Evolutionary conservation across 1,284 basidiomycete genomes (phyloP).

Genomic region (Agaricales sp.): DNA sequence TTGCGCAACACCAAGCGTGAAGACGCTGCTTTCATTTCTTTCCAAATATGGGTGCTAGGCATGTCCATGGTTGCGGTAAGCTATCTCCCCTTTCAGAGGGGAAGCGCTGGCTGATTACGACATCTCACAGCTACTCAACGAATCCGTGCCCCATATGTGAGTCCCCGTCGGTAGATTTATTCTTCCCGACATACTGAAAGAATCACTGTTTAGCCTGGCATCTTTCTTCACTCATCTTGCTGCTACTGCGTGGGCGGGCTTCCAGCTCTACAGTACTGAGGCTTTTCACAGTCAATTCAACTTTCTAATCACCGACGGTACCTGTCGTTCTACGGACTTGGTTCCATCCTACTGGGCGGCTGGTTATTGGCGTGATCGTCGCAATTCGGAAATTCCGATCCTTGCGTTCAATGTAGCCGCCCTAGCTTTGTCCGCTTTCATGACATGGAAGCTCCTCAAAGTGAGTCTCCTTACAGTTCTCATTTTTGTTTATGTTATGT

Average conservation of each 20-base stretch:
- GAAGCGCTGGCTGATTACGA: background rate
- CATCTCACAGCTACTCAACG: slow-evolving; percentile 29
- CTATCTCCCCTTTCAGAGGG: background rate
- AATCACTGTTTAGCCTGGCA: slow-evolving; percentile 5
- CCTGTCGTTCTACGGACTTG: slow-evolving; percentile 43
- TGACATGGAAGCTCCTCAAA: slow-evolving; percentile 70
- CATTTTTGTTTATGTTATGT: background rate
- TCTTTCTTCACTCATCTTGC: slow-evolving; percentile 1
- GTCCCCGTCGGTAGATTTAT: background rate
- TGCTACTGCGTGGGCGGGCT: slow-evolving; percentile 56
- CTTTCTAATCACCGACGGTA: slow-evolving; percentile 48
- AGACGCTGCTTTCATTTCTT: slow-evolving; percentile 65
- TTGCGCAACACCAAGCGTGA: slow-evolving; percentile 65
- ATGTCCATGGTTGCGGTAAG: slow-evolving; percentile 59
- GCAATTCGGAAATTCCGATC: slow-evolving; percentile 50
- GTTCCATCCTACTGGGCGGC: slow-evolving; percentile 23
- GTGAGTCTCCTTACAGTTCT: slow-evolving; percentile 22
- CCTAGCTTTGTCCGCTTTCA: slow-evolving; percentile 45
- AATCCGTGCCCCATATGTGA: slow-evolving; percentile 69
- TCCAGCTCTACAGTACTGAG: slow-evolving; percentile 51
- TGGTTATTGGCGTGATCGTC: slow-evolving; percentile 47
- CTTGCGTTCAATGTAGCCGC: slow-evolving; percentile 53
- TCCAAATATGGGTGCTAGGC: slow-evolving; percentile 72
- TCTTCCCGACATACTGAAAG: background rate
- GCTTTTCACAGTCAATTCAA: slow-evolving; percentile 47